Base-by-base conservation (phyloP, 1,284 basidiomycete species). In the Pulveroboletus sp. region DNA sequence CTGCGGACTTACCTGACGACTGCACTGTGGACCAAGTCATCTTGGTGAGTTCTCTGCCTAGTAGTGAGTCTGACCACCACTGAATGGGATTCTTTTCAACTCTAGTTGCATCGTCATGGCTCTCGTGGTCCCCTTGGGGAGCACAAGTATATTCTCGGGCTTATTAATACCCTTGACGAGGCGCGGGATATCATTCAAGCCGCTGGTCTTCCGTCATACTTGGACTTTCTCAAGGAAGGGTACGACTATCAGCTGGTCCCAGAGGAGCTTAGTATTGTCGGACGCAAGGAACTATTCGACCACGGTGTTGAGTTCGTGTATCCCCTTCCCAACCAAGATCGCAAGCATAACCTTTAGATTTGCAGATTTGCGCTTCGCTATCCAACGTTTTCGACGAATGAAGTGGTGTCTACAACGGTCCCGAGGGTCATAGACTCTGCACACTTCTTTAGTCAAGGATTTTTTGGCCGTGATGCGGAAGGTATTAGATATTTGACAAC, bases 21-120 rank as follows among this genome's bases (percentile, higher is more conserved):
- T 81, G 78, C 58, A 69, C 57, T 35, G 75, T 81, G 36, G 72
- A 77, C 33, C 77, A 77, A 66, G 75, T 79, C 57, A 70, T 78
- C 63, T 61, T 76, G 63, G 67, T 62, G 49, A 56, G 66, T 35
- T 39, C 28, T 44, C 17, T 9, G 14, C 12, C 15, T 17, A 3
- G 15, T 17, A 22, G 25, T 17, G 2, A 40, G 17, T 14, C 7
- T 3, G 11, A n/a, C n/a, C 26, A 5, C 20, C 5, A n/a, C 12
- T 18, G 15, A 42, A 12, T 25, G 18, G 36, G 31, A 10, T 29
- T 10, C 15, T 18, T 28, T 25, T 8, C 28, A 10, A 36, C 25
- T 4, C 2, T 14, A 65, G 65, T 26, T 65, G 8, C 57, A 68
- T 18, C 55, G 61, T 2, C 66, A 65, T 43, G 74, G 77, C 65